A percentile compares a stretch with the other conserved stretches of the same genome.
These are phyloP conservation scores for Trametes meyenii DNA, from an alignment of 768 basidiomycete species.

Conservation along the genomic window DNA sequence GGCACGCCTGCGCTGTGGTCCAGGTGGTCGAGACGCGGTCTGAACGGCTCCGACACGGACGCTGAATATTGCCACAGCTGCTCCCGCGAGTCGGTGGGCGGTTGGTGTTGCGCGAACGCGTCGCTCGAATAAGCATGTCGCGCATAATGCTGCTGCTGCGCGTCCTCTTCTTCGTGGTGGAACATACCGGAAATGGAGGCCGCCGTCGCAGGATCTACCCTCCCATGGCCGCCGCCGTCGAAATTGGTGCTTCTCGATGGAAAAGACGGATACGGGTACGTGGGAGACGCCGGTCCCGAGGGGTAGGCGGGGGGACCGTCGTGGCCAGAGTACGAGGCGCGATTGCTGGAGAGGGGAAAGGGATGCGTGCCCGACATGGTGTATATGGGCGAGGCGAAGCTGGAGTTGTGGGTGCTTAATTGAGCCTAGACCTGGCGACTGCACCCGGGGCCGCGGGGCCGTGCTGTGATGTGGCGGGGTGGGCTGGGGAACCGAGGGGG, in stretches of 20 bases:
- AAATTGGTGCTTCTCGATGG: constrained; percentile 9
- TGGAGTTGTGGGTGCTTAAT: constrained; percentile 4
- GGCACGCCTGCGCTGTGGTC: constrained; percentile 5
- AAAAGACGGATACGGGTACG: constrained; percentile 15
- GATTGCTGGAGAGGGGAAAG: constrained; percentile 22
- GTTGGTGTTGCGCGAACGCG: constrained; percentile 11
- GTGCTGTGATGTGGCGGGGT: constrained; percentile 12
- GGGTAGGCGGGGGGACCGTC: constrained; percentile 12
- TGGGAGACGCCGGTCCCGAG: constrained; percentile 2
- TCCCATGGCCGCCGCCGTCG: constrained; percentile 18
- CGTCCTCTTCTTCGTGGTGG: constrained; percentile 23
- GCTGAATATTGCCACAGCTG: constrained; percentile 17
- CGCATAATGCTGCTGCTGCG: constrained; percentile 18
- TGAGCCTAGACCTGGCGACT: constrained; percentile 15
- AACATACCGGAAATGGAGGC: constrained; percentile 24
- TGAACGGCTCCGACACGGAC: constrained; percentile 2
- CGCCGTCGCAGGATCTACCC: constrained; percentile 11
- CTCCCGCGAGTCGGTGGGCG: neutral
- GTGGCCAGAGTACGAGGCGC: constrained; percentile 15
- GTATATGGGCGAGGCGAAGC: neutral
- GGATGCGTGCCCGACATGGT: constrained; percentile 18
- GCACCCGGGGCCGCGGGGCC: constrained; percentile 15
- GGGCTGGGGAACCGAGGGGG: constrained; percentile 7
- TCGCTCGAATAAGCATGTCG: constrained; percentile 5
- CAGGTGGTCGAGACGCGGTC: constrained; percentile 18